Evolutionary conservation across 2,329 filamentous ascomycete genomes (phyloP).

Genomic region (Sporothrix pallida): DNA sequence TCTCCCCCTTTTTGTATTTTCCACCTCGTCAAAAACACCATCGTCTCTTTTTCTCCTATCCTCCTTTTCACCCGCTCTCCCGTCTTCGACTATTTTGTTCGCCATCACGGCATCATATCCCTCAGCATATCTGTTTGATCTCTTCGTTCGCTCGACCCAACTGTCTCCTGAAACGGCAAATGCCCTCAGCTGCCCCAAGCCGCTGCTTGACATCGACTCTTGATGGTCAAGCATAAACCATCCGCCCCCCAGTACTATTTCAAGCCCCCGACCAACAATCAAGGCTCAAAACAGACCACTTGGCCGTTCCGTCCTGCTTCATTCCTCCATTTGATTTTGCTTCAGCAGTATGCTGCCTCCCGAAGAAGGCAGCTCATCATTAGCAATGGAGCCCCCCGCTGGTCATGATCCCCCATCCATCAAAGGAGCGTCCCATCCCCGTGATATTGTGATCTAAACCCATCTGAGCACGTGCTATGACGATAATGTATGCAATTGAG

Average conservation of each 20-base stretch:
- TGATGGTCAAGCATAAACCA: neutral
- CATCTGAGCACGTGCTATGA: neutral
- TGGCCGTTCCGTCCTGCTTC: neutral
- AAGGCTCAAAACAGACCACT: neutral
- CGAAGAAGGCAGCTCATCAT: slow-evolving; percentile 14
- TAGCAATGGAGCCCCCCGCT: neutral
- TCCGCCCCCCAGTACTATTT: neutral
- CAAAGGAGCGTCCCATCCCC: neutral
- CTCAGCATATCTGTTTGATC: no score
- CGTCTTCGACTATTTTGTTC: no score
- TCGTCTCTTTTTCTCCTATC: no score
- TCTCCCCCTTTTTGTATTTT: no score
- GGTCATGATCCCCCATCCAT: neutral
- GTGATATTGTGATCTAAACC: neutral
- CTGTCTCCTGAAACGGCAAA: neutral
- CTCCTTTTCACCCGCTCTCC: no score
- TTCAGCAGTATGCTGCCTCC: slow-evolving; percentile 1
- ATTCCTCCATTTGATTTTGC: neutral
- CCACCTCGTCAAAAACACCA: no score
- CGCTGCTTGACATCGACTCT: neutral
- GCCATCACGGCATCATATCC: no score
- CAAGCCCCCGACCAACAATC: neutral
- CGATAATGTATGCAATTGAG: neutral
- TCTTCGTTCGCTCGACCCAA: no score
- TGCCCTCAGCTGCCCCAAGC: neutral